These are phyloP conservation scores for Pharus latifolius DNA, from an alignment of 176 grass and related monocot genomes.

Conservation along the genomic window DNA sequence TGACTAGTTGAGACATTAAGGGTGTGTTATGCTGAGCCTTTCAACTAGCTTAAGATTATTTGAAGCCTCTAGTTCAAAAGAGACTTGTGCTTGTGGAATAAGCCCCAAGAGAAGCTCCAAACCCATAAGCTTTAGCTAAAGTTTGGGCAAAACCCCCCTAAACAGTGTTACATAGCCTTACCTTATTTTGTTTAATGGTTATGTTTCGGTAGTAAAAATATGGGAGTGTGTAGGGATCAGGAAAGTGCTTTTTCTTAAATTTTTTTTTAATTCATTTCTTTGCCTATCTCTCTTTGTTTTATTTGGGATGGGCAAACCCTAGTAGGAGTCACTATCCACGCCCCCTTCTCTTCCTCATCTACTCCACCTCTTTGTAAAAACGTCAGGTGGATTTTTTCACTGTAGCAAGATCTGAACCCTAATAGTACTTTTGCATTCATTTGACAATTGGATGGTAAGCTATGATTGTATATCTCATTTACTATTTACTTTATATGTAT, in stretches of 20 bases:
- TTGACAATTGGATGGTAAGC: background rate
- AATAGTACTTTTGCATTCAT: conserved; percentile 1
- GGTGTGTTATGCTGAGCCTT: no score
- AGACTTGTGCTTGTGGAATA: no score
- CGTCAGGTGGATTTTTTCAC: no score
- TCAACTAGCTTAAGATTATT: no score
- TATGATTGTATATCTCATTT: background rate
- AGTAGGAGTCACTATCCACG: no score
- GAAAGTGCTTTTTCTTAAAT: background rate
- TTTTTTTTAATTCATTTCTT: background rate
- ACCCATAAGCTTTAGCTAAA: no score
- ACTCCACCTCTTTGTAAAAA: no score
- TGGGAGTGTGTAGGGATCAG: background rate
- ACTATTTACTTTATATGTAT: conserved; percentile 9
- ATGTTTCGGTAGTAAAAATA: background rate
- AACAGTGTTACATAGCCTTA: background rate
- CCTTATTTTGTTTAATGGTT: background rate
- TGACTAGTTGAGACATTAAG: conserved; percentile 15
- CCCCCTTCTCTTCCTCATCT: no score
- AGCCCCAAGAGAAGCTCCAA: no score
- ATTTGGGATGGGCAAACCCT: no score
- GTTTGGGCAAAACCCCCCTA: no score
- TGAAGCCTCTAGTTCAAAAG: no score
- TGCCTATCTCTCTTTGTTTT: background rate
- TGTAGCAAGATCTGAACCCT: background rate